Percentiles rank a stretch among this genome's conserved stretches.
phyloP scores from a whole-genome alignment of 192 early-diverging fungal species.

The Gonapodya prolifera region DNA sequence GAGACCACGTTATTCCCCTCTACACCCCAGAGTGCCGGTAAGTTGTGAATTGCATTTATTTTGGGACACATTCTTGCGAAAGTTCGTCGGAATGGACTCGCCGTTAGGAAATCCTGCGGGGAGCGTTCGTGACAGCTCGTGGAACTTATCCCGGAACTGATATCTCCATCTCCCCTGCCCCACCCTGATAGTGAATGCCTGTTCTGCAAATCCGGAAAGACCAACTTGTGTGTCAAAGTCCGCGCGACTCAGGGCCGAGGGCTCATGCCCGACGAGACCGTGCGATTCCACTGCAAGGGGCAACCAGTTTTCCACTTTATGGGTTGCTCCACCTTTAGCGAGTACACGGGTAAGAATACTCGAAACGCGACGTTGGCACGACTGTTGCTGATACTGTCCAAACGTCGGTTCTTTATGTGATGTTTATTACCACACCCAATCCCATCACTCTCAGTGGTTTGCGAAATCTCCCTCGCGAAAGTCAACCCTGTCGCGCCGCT shows the following conservation, averaged over 20 bases:
- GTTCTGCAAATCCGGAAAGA: conserved; percentile 94
- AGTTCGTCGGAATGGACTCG: too few relatives aligned
- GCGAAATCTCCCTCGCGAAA: conserved; percentile 86
- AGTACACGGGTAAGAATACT: conserved; percentile 60
- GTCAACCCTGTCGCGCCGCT: conserved; percentile 63
- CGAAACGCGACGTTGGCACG: neutral
- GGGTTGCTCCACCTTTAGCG: conserved; percentile 87
- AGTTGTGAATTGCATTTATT: too few relatives aligned
- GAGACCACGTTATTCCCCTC: conserved; percentile 95
- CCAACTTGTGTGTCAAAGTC: conserved; percentile 86
- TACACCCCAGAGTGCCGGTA: conserved; percentile 43
- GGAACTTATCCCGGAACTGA: neutral
- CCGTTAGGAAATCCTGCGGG: too few relatives aligned
- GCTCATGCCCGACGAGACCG: conserved; percentile 88
- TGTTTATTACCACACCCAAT: neutral
- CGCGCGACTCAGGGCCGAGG: conserved; percentile 86
- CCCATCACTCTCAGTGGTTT: conserved; percentile 37
- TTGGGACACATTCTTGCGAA: too few relatives aligned
- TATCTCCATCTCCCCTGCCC: neutral
- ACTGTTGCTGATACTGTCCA: too few relatives aligned
- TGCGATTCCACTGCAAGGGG: conserved; percentile 83
- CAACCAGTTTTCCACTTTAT: conserved; percentile 89
- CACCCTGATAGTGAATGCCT: conserved; percentile 79
- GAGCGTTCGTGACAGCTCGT: neutral
- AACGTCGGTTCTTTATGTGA: too few relatives aligned